Conservation (phyloP, 2,329 filamentous ascomycete species). For the Pseudonectria foliicola region DNA sequence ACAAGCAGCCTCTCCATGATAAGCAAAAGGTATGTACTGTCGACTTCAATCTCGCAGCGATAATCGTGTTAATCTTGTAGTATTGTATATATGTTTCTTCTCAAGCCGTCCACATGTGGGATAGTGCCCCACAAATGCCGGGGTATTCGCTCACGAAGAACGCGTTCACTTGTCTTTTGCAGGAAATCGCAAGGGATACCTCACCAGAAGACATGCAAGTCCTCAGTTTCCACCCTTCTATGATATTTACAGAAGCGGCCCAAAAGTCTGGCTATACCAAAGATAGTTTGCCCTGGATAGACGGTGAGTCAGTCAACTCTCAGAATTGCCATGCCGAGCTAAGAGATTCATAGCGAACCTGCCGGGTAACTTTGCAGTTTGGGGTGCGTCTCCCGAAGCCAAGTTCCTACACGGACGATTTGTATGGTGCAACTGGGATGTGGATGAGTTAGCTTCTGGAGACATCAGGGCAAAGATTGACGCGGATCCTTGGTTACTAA, state of each 20-base stretch:
- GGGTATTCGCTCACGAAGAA: slow-evolving; percentile 33
- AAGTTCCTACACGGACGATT: slow-evolving; percentile 38
- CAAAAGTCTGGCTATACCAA: slow-evolving; percentile 13
- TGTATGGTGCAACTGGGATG: slow-evolving; percentile 45
- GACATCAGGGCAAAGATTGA: slow-evolving; percentile 7
- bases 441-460: slow-evolving; percentile 32
- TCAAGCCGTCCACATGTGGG: slow-evolving; percentile 22
- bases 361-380: slow-evolving; percentile 35
- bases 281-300: slow-evolving; percentile 15
- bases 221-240: slow-evolving; percentile 33
- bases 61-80: too few species aligned
- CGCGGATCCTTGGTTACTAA: slow-evolving; percentile 14
- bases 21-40: slow-evolving; percentile 5
- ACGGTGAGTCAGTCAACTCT: slow-evolving; percentile 11
- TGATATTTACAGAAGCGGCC: slow-evolving; percentile 27
- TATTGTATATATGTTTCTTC: slow-evolving; percentile 11
- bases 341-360: slow-evolving; percentile 25
- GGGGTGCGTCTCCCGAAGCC: slow-evolving; percentile 36
- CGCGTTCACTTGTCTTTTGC: slow-evolving; percentile 26
- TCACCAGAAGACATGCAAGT: slow-evolving; percentile 28
- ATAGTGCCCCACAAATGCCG: slow-evolving; percentile 11
- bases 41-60: fast-evolving
- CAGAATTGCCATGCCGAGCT: neutral
- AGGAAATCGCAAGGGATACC: slow-evolving; percentile 29
- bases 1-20: slow-evolving; percentile 10